Percentiles rank a stretch among this genome's conserved stretches.
phyloP scores from a whole-genome alignment of 306 rosid genomes.

The Hippophae rhamnoides region DNA sequence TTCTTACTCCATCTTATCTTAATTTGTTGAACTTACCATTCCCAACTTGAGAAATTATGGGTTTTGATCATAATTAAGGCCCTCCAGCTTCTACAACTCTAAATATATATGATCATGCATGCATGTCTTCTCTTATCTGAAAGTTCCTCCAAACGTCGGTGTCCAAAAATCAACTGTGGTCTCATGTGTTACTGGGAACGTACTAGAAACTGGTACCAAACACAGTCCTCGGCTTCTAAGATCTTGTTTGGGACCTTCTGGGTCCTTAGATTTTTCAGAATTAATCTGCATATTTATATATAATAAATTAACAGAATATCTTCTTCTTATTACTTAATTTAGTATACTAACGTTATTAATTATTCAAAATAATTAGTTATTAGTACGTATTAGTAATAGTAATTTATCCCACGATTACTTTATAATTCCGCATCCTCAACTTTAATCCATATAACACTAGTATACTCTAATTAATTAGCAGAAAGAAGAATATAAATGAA shows the following conservation, averaged over 20 bases:
- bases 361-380: too few species aligned
- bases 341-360: too few species aligned
- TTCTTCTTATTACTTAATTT: too few species aligned
- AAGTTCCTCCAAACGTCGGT: slow-evolving; percentile 78
- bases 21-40: slow-evolving; percentile 38
- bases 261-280: slow-evolving; percentile 59
- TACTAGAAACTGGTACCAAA: slow-evolving; percentile 87
- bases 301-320: too few species aligned
- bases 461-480: background rate
- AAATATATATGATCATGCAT: background rate
- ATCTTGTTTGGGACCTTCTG: slow-evolving; percentile 68
- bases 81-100: too few species aligned
- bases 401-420: too few species aligned
- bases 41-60: slow-evolving; percentile 34
- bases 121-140: slow-evolving; percentile 37
- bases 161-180: slow-evolving; percentile 93
- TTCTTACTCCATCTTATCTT: background rate
- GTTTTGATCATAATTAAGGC: too few species aligned
- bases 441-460: too few species aligned
- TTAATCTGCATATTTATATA: slow-evolving; percentile 27
- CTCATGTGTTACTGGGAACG: slow-evolving; percentile 87
- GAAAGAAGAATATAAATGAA: slow-evolving; percentile 4
- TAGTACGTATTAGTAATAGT: too few species aligned
- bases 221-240: slow-evolving; percentile 91
- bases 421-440: too few species aligned